These are phyloP conservation scores for Puccinia polysora DNA, from an alignment of 1,284 basidiomycete genomes.

Conservation along the genomic window DNA sequence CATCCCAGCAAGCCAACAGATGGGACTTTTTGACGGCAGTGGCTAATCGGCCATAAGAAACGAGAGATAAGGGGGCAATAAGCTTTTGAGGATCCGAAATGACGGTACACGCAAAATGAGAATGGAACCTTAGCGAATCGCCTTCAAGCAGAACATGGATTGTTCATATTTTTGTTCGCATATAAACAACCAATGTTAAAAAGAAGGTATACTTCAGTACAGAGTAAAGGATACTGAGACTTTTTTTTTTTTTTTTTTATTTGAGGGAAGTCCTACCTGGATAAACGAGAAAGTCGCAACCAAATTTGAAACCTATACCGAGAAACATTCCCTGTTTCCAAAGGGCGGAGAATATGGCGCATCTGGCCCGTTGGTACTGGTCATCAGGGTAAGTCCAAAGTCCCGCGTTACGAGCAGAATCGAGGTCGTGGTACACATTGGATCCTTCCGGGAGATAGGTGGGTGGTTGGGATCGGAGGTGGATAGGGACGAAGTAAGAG, in stretches of 20 bases:
- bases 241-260: too few relatives aligned
- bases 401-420: constrained; percentile 62
- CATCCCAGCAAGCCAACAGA: constrained; percentile 64
- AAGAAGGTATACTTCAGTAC: neutral
- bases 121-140: constrained; percentile 92
- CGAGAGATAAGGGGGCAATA: constrained; percentile 80
- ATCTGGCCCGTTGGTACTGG: constrained; percentile 65
- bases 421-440: constrained; percentile 59
- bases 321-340: constrained; percentile 77
- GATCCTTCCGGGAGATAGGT: neutral
- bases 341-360: constrained; percentile 71
- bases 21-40: constrained; percentile 98
- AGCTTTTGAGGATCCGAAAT: constrained; percentile 62
- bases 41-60: constrained; percentile 88
- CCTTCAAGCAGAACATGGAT: constrained; percentile 64
- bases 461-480: constrained; percentile 22
- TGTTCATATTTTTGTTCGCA: too few relatives aligned
- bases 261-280: too few relatives aligned
- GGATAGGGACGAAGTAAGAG: constrained; percentile 27
- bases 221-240: too few relatives aligned
- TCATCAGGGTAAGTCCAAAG: constrained; percentile 72
- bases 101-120: constrained; percentile 86
- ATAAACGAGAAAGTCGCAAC: constrained; percentile 92
- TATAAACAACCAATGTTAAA: too few relatives aligned
- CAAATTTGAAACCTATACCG: constrained; percentile 84